Percentiles rank a stretch among this genome's conserved stretches.
These are phyloP conservation scores for Cyberlindnera amylophila DNA, from an alignment of 805 yeast genomes.

Conservation along the genomic window DNA sequence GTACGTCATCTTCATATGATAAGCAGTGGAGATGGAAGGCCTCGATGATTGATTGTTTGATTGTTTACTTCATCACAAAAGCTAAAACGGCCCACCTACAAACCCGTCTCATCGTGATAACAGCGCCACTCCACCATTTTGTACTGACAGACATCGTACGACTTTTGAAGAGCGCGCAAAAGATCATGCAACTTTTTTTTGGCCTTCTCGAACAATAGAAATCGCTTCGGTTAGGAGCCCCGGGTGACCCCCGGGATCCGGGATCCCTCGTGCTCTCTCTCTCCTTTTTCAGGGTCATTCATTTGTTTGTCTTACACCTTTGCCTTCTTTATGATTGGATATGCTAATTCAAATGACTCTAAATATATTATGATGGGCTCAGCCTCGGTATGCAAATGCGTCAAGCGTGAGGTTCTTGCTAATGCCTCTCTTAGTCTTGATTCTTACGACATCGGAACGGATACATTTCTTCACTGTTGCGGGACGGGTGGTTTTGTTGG, in stretches of 20 bases:
- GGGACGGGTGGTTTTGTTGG: not conserved
- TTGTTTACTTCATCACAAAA: not conserved
- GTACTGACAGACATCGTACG: slow-evolving; percentile 11
- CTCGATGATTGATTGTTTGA: too few relatives aligned
- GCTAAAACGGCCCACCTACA: too few relatives aligned
- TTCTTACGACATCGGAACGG: slow-evolving; percentile 1
- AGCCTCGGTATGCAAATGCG: slow-evolving; percentile 16
- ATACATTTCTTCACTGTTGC: not conserved
- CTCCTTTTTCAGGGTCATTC: too few relatives aligned
- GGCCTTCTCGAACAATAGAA: slow-evolving; percentile 2
- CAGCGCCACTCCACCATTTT: slow-evolving; percentile 3
- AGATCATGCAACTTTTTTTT: slow-evolving; percentile 18
- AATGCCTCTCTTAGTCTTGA: slow-evolving; percentile 10
- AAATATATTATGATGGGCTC: too few relatives aligned
- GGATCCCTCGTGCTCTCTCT: too few relatives aligned
- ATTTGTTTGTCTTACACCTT: too few relatives aligned
- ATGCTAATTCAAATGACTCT: too few relatives aligned
- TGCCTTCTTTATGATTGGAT: too few relatives aligned
- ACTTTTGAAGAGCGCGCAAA: slow-evolving; percentile 3
- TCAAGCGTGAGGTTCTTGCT: slow-evolving; percentile 17
- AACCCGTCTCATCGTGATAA: not conserved
- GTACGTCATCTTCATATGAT: slow-evolving; percentile 23
- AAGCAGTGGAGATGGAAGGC: too few relatives aligned
- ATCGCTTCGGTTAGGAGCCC: too few relatives aligned
- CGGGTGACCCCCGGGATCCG: too few relatives aligned